Evolutionary conservation across 441 rosid species (phyloP), one percentile per base, ranked within the genome.

Genomic region (Pelargonium myrrhifolium): DNA sequence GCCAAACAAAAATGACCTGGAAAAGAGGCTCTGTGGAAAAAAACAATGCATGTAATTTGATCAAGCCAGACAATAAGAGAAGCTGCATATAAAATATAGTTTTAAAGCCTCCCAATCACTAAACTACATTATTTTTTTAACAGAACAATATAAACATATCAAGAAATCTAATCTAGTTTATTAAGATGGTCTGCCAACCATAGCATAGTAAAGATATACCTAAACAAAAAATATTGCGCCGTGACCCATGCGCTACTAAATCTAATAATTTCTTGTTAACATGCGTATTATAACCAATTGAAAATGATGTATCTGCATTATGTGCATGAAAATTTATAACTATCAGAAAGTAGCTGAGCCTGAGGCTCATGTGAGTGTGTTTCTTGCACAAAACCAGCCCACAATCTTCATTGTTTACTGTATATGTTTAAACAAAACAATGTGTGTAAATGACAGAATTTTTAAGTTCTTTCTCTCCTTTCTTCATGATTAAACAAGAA

Each of bases 241-340:
- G 51, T 65, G 75, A 66, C 42, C 63, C 66, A 58, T 66, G 62
- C 64, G 65, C 26, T 40, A 58, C 61, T 62, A 62, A 28, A 58
- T 71, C 73, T 59, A 74, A 66, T 81, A 65, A 64, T 71, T 76
- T 75, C 68, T 35, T 18, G 62, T 28, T 75, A 63, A 60, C 77
- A 72, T 70, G 78, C 72, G 70, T 21, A 66, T 69, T 64, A 11
- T 69, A 37, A 24, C 78, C 83, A 76, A 77, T 69, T 37, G 66
- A 73, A 72, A 72, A 72, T n/a, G 60, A 67, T 60, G 0, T 58
- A 59, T 53, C 26, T 77, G 81, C 79, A 39, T 68, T 68, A 68
- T 65, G 75, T 75, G 76, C 74, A 65, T 71, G 80, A 65, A 68
- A 76, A 67, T 53, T 58, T 62, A 53, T 66, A 49, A 9, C 45